Conservation (phyloP, 1,139 yeast species). For the Candida sp. region DNA sequence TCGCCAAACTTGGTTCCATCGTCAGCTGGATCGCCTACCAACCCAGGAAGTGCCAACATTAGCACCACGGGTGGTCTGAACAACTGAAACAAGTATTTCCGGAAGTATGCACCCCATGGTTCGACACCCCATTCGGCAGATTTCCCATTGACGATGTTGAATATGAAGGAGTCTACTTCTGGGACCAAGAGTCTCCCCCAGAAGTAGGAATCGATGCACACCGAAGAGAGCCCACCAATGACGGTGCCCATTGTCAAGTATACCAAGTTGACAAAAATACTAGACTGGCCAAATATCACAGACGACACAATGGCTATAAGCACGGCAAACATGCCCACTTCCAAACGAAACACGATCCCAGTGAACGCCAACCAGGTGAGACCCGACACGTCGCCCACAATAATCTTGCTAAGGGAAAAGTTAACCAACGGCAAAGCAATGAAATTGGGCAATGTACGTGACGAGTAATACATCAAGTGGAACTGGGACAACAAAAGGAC, state of each 20-base stretch:
- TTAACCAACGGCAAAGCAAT: constrained; percentile 79
- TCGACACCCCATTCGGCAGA: constrained; percentile 85
- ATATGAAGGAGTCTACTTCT: constrained; percentile 72
- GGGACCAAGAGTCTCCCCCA: constrained; percentile 71
- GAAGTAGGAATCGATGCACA: constrained; percentile 71
- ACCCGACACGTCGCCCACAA: constrained; percentile 58
- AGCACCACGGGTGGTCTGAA: constrained; percentile 70
- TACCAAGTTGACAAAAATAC: constrained; percentile 33
- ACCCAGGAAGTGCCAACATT: constrained; percentile 47
- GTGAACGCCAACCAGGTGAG: constrained; percentile 63
- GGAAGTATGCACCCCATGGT: constrained; percentile 72
- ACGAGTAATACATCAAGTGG: constrained; percentile 76
- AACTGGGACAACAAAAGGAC: constrained; percentile 69
- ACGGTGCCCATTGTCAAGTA: constrained; percentile 51
- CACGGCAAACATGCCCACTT: constrained; percentile 62
- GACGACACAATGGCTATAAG: constrained; percentile 48
- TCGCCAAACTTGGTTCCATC: constrained; percentile 19
- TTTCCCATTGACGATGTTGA: constrained; percentile 76
- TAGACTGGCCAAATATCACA: constrained; percentile 48
- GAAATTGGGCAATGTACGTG: constrained; percentile 88
- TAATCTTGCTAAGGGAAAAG: constrained; percentile 52
- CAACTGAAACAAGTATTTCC: constrained; percentile 46
- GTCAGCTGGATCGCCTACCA: constrained; percentile 42
- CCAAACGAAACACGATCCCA: constrained; percentile 75
- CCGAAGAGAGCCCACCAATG: constrained; percentile 55